Evolutionary conservation across 2,329 filamentous ascomycete genomes (phyloP), one percentile per base, ranked within the genome.

Genomic region (Epichloe hybrida): DNA sequence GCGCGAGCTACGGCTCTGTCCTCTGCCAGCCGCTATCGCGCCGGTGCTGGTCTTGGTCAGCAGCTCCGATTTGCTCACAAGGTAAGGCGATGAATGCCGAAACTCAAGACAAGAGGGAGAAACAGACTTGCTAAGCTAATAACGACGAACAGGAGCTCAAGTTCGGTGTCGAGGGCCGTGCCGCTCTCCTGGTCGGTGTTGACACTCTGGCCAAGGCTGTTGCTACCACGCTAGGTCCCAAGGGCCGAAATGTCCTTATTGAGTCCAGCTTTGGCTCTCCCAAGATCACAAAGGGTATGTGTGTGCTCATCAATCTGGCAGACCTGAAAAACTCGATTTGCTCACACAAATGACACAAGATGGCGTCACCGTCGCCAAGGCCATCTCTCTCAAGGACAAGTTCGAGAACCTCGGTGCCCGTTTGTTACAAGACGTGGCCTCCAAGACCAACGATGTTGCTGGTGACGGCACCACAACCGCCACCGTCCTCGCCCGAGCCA

Each of bases 401-500:
- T 98, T 96, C 72, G 93, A 98, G 77, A 98, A 98, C 79, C 87
- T 98, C 62, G 93, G 93, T 69, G 93, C 93, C 64, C 86, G 88
- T 66, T 83, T 98, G 59, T 82, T 98, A 61, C 90, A 97, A 75
- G 93, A 98, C 72, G 93, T 98, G 60, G 93, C 93, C 64, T 93
- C 88, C 66, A 98, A 98, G 84, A 98, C 93, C 67, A 98, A 98
- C 78, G 93, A 98, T 76, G 84, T 89, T 61, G 93, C 93, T 60
- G 93, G 93, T 84, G 93, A 98, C 70, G 93, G 93, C 73, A 98
- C 93, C 63, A 98, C 93, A 58, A 95, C 90, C 58, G 93, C 93
- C 58, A 98, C 93, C 57, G 93, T 97, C 60, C 88, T 98, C 60
- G 93, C 89, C 62, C 88, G 89, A 62, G 87, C 90, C 69, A 98